phyloP scores from a whole-genome alignment of 257 asterid genomes.

The Fraxinus anomala region DNA sequence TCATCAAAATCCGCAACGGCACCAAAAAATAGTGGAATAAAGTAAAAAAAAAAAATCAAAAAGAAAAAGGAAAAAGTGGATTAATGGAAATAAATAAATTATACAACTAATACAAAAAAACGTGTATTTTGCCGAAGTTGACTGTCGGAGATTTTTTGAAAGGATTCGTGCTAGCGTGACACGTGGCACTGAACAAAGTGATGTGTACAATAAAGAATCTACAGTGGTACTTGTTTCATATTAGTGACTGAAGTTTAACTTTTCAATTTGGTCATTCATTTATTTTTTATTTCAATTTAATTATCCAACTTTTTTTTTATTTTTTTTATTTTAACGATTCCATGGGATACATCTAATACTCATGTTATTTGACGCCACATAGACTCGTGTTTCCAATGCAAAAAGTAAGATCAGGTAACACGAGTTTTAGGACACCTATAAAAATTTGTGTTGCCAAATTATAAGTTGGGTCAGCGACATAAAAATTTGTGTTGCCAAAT shows the following conservation, averaged over 20 bases:
- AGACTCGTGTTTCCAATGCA: too few relatives aligned
- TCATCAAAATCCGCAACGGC: constrained; percentile 38
- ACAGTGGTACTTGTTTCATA: neutral
- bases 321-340: too few relatives aligned
- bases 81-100: neutral
- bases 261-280: neutral
- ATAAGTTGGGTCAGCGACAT: too few relatives aligned
- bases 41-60: neutral
- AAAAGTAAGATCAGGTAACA: too few relatives aligned
- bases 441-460: too few relatives aligned
- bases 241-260: neutral
- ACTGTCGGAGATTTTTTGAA: neutral
- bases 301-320: too few relatives aligned
- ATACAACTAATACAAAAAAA: neutral
- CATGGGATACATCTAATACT: too few relatives aligned
- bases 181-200: neutral
- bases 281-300: neutral
- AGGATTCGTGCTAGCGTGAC: neutral
- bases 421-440: too few relatives aligned
- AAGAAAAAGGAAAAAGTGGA: neutral
- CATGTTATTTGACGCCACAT: too few relatives aligned
- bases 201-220: neutral
- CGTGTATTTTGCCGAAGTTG: neutral
- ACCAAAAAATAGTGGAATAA: constrained; percentile 4
- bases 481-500: too few relatives aligned